A percentile compares a stretch with the other conserved stretches of the same genome.
Conservation (phyloP, 1,284 basidiomycete genomes). For the Ganoderma boninense region DNA sequence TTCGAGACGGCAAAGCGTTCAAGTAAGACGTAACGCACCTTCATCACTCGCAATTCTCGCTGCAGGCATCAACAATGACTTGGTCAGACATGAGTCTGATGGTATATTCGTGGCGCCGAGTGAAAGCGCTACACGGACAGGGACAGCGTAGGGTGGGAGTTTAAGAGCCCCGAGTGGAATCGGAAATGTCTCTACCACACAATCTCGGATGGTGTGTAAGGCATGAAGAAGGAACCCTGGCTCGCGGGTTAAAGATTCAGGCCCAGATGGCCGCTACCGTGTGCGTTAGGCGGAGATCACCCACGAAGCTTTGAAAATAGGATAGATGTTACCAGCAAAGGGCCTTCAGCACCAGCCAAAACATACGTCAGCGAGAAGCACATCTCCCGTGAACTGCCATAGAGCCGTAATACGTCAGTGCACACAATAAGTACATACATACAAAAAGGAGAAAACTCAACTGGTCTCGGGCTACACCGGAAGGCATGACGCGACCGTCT, state of each 20-base stretch:
- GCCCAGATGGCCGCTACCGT: background rate
- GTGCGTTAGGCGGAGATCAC: background rate
- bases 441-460: background rate
- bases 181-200: background rate
- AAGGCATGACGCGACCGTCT: background rate
- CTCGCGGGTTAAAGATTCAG: background rate
- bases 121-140: background rate
- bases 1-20: background rate
- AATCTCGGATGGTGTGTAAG: background rate
- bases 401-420: background rate
- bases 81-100: background rate
- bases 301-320: background rate
- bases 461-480: background rate
- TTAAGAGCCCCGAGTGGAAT: conserved; percentile 1
- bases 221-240: background rate
- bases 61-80: background rate
- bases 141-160: background rate
- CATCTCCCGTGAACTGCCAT: background rate
- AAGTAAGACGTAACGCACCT: background rate
- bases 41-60: background rate
- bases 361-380: background rate
- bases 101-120: background rate
- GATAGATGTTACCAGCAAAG: background rate
- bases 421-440: background rate
- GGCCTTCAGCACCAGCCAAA: background rate